phyloP scores from a whole-genome alignment of 176 grass and related monocot genomes.

The Chloris gayana region DNA sequence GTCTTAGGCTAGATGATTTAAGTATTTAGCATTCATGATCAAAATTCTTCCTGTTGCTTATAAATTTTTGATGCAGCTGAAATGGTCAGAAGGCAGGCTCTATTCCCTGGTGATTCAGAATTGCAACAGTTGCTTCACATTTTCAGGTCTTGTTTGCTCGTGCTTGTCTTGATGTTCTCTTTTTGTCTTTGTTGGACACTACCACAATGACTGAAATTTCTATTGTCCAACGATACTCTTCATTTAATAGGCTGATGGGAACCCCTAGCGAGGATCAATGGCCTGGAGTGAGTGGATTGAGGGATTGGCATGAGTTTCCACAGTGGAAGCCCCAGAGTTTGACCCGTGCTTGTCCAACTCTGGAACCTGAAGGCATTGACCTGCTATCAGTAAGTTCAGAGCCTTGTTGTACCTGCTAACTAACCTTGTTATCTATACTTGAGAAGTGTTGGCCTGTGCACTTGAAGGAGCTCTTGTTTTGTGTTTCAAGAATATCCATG shows the following conservation, averaged over 20 bases:
- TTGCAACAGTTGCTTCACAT: conserved; percentile 96
- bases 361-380: conserved; percentile 79
- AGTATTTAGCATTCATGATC: background rate
- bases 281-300: conserved; percentile 76
- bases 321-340: conserved; percentile 76
- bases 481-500: background rate
- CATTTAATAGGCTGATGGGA: conserved; percentile 70
- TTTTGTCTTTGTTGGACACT: background rate
- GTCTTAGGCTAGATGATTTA: background rate
- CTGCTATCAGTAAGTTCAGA: conserved; percentile 68
- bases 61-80: conserved; percentile 65
- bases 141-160: conserved; percentile 60
- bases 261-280: conserved; percentile 86
- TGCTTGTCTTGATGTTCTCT: background rate
- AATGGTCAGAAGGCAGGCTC: conserved; percentile 85
- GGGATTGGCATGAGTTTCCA: conserved; percentile 93
- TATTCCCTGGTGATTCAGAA: conserved; percentile 92
- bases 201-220: too few relatives aligned
- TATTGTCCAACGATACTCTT: conserved; percentile 10
- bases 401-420: background rate
- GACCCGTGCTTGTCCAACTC: conserved; percentile 57
- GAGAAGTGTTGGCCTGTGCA: background rate
- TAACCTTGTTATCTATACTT: background rate
- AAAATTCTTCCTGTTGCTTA: background rate
- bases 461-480: background rate